phyloP scores from a whole-genome alignment of 2,329 filamentous ascomycete species.

The Botryotinia calthae region DNA sequence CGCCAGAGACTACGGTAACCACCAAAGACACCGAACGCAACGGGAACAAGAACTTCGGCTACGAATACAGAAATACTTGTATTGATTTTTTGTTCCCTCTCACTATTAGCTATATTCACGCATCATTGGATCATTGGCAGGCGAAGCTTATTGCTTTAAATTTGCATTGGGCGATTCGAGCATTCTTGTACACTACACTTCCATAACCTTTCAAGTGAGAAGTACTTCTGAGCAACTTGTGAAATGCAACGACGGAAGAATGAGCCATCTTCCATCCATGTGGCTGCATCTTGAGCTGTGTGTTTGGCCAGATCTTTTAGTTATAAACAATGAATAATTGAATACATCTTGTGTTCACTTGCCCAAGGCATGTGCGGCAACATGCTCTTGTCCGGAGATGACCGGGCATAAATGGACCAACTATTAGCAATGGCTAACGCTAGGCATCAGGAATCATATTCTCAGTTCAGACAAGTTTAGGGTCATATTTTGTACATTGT shows the following conservation, averaged over 20 bases:
- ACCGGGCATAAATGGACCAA: neutral
- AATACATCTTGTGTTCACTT: neutral
- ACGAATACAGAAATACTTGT: neutral
- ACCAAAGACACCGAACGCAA: neutral
- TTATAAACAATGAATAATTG: neutral
- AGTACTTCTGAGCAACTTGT: neutral
- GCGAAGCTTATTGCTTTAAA: conserved; percentile 40
- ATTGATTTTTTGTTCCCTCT: neutral
- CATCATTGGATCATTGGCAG: conserved; percentile 43
- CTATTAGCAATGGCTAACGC: neutral
- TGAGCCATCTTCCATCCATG: neutral
- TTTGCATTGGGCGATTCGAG: neutral
- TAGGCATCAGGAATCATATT: neutral
- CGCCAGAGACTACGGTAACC: neutral
- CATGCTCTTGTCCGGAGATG: neutral
- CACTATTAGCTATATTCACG: neutral
- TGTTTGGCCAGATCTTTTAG: neutral
- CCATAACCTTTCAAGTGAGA: neutral
- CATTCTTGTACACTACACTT: neutral
- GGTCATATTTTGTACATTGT: neutral
- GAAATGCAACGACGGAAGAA: neutral
- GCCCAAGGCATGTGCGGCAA: neutral
- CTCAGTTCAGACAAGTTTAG: neutral
- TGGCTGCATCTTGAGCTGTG: neutral
- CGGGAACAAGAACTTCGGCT: neutral